Evolutionary conservation across 306 rosid species (phyloP).

Genomic region (Crataegus laevigata): DNA sequence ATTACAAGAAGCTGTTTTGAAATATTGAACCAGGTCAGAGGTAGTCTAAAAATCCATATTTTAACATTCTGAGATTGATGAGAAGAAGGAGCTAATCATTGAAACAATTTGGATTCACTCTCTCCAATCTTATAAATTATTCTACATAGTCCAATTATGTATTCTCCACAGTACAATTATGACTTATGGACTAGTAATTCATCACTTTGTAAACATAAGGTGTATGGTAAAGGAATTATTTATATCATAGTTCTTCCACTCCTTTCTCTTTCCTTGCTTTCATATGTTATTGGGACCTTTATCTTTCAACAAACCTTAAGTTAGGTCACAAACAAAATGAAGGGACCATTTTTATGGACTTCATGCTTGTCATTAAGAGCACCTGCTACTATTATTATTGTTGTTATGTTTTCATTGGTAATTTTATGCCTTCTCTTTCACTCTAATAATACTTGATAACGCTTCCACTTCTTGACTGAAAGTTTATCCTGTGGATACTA

Average conservation of each 20-base stretch:
- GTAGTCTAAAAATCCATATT: background rate
- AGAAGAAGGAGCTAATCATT: background rate
- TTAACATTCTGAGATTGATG: background rate
- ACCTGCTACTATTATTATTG: background rate
- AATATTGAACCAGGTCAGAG: background rate
- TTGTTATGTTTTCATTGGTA: constrained; percentile 3
- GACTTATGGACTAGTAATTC: background rate
- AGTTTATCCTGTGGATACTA: background rate
- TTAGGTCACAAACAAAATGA: constrained; percentile 9
- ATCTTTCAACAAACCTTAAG: background rate
- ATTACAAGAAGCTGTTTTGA: background rate
- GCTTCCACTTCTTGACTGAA: background rate
- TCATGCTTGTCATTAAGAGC: constrained; percentile 14
- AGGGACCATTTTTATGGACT: constrained; percentile 5
- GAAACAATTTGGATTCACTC: background rate
- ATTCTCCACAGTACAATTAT: background rate
- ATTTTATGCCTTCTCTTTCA: background rate
- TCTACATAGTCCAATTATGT: background rate
- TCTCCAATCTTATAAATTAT: background rate
- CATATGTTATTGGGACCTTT: background rate
- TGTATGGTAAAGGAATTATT: background rate
- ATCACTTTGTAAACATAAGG: background rate
- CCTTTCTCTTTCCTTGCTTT: background rate
- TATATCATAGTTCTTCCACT: background rate
- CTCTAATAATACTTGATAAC: background rate